phyloP scores from a whole-genome alignment of 305 asterid species.

The Rubia tinctorum region DNA sequence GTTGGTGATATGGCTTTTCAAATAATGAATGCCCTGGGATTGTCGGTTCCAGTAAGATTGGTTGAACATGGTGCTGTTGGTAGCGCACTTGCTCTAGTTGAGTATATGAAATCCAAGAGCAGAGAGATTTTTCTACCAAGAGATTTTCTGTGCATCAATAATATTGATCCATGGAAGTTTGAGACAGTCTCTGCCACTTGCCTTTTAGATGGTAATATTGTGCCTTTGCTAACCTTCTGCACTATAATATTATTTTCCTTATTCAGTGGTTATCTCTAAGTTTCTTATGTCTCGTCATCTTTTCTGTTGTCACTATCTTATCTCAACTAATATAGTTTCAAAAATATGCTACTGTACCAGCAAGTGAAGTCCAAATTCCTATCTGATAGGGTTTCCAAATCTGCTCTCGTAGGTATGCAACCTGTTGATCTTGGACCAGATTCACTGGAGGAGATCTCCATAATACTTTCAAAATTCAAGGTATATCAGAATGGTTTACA shows the following conservation, averaged over 20 bases:
- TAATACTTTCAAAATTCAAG: constrained; percentile 61
- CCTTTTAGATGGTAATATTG: constrained; percentile 53
- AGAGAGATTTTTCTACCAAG: constrained; percentile 58
- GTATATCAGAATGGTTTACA: constrained; percentile 21
- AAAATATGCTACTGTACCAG: neutral
- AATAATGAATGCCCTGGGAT: constrained; percentile 72
- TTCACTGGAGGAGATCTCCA: constrained; percentile 57
- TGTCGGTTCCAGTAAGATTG: constrained; percentile 52
- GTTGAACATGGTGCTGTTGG: constrained; percentile 51
- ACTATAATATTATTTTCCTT: neutral
- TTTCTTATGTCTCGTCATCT: neutral
- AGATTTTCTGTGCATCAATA: constrained; percentile 69
- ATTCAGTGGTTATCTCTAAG: neutral
- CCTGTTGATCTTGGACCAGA: constrained; percentile 86
- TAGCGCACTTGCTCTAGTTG: constrained; percentile 53
- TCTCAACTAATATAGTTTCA: neutral
- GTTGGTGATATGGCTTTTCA: constrained; percentile 81
- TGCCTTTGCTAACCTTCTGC: constrained; percentile 18
- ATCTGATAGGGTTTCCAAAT: neutral
- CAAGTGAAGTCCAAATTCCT: neutral
- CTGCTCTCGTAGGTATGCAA: constrained; percentile 57
- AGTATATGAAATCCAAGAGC: constrained; percentile 55
- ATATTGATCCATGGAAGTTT: constrained; percentile 33
- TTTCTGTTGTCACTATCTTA: neutral
- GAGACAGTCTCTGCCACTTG: constrained; percentile 43